A percentile compares a stretch with the other conserved stretches of the same genome.
phyloP scores from a whole-genome alignment of 2,329 filamentous ascomycete genomes.

The Fusarium vanettenii region DNA sequence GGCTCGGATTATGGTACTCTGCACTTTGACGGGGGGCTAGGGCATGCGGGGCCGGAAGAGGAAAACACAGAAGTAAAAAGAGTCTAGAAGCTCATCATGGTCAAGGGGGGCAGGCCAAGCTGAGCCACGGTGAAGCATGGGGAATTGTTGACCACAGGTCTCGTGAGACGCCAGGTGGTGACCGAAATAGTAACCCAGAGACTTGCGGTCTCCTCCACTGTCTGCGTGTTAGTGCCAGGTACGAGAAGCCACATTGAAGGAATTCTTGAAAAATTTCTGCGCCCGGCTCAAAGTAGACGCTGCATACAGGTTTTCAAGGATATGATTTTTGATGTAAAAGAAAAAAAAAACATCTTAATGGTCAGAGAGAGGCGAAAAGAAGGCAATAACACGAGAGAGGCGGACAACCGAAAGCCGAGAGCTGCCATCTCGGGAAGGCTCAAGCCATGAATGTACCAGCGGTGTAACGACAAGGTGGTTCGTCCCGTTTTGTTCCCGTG shows the following conservation, averaged over 20 bases:
- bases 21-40: constrained; percentile 8
- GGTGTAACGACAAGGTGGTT: neutral
- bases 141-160: constrained; percentile 24
- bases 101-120: constrained; percentile 1
- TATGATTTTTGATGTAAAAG: neutral
- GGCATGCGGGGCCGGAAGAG: constrained; percentile 8
- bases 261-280: neutral
- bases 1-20: neutral
- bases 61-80: constrained; percentile 9
- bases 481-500: constrained; percentile 2
- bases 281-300: neutral
- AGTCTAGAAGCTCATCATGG: constrained; percentile 25
- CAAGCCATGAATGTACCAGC: neutral
- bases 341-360: neutral
- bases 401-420: neutral
- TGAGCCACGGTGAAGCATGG: constrained; percentile 7
- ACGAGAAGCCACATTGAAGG: neutral
- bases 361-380: constrained; percentile 2
- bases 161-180: constrained; percentile 38
- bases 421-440: neutral
- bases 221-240: constrained; percentile 1
- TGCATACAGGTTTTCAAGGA: neutral
- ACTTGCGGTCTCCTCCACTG: constrained; percentile 2
- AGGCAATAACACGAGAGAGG: neutral
- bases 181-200: constrained; percentile 36